Conservation (phyloP, 1,284 basidiomycete species). For the Cutaneotrichosporon sp. region DNA sequence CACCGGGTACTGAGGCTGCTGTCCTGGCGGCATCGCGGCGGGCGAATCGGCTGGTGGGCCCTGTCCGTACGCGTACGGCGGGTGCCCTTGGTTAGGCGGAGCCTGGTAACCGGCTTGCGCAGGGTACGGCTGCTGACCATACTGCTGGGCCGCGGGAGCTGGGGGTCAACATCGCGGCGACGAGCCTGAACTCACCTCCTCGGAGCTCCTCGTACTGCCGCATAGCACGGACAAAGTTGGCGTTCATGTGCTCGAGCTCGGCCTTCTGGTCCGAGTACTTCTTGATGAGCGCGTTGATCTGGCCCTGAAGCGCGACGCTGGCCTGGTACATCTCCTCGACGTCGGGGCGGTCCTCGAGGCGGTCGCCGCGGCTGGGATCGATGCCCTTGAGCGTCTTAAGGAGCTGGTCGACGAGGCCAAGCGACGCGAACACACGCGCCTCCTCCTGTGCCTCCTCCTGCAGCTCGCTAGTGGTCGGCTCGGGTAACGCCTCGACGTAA, state of each 20-base stretch:
- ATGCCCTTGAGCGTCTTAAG: conserved; percentile 71
- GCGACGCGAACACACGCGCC: conserved; percentile 59
- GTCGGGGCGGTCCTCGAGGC: conserved; percentile 89
- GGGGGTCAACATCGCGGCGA: neutral
- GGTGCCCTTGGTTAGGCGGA: neutral
- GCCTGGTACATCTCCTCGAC: conserved; percentile 87
- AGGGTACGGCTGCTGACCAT: conserved; percentile 11
- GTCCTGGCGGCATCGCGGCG: conserved; percentile 1
- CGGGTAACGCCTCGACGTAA: conserved; percentile 89
- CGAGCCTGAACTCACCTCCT: conserved; percentile 18
- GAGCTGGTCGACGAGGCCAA: conserved; percentile 75
- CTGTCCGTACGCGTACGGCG: conserved; percentile 8
- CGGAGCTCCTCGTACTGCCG: conserved; percentile 45
- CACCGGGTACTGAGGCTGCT: conserved; percentile 21
- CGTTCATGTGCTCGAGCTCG: conserved; percentile 49
- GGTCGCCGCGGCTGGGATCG: conserved; percentile 68
- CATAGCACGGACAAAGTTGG: conserved; percentile 47
- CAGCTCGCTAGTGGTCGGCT: conserved; percentile 72
- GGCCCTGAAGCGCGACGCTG: conserved; percentile 81
- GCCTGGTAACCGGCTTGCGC: conserved; percentile 16
- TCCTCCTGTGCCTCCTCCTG: conserved; percentile 83
- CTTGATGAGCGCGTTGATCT: conserved; percentile 93
- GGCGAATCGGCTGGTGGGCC: conserved; percentile 1
- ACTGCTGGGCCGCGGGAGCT: conserved; percentile 8
- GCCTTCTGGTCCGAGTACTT: conserved; percentile 87